Percentiles rank a stretch among this genome's conserved stretches.
Evolutionary conservation across 305 asterid species (phyloP).

Genomic region (Rubia peregrina): DNA sequence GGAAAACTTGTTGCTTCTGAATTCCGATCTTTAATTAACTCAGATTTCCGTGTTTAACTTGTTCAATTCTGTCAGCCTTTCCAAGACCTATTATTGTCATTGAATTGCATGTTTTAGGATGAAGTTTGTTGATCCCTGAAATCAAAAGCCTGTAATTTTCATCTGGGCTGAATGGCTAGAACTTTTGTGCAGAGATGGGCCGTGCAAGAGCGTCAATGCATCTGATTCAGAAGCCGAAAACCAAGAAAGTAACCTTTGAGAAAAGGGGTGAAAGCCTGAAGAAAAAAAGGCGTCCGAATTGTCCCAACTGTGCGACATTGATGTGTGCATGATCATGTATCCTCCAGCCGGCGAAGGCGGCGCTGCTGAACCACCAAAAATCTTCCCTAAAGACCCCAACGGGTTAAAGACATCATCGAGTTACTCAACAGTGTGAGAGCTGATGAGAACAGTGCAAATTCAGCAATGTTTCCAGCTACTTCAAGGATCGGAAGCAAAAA

Average conservation of each 20-base stretch:
- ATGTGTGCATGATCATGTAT: slow-evolving; percentile 1
- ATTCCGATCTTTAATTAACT: too few relatives aligned
- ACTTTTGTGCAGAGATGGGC: slow-evolving; percentile 1
- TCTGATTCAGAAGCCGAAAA: background rate
- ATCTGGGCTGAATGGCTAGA: too few relatives aligned
- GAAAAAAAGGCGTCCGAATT: slow-evolving; percentile 4
- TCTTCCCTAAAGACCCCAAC: background rate
- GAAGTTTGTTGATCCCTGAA: too few relatives aligned
- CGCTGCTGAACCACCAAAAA: background rate
- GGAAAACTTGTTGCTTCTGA: background rate
- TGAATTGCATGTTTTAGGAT: too few relatives aligned
- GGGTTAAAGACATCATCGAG: background rate
- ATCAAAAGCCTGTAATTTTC: too few relatives aligned
- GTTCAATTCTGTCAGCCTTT: too few relatives aligned
- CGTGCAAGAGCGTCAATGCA: slow-evolving; percentile 5
- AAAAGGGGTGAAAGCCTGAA: background rate
- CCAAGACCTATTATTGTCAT: too few relatives aligned
- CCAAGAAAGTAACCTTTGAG: background rate
- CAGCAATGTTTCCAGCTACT: background rate
- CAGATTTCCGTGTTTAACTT: too few relatives aligned
- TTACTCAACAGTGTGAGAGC: background rate
- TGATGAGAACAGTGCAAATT: background rate
- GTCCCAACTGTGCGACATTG: background rate
- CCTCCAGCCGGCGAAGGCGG: background rate
- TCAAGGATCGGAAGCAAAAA: slow-evolving; percentile 8